Base-by-base conservation (phyloP, 768 basidiomycete genomes). In the Cystobasidiopsis lactophilus region DNA sequence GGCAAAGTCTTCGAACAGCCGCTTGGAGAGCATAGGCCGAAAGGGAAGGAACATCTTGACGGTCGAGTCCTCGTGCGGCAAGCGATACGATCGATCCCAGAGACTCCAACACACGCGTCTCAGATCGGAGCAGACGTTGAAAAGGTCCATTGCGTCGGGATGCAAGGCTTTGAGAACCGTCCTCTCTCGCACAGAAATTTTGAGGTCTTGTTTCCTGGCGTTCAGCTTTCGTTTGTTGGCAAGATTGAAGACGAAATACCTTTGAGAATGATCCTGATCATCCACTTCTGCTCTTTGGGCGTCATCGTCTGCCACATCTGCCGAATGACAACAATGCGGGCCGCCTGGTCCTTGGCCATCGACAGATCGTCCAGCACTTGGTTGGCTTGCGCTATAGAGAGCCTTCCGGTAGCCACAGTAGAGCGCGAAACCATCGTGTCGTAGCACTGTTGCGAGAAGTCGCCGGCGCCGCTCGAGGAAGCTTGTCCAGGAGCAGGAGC, bases 41-140 rank as follows among this genome's bases (percentile, higher is more conserved):
- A 98, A 95, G 0, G 83, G 76, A 39, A 77, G 73, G 66, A 85
- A 86, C 1, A 91, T 67, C 57, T 80, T 79, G 19, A 93, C 75
- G 11, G 72, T 70, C 70, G 86, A 86, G 62, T 89, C 84, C 82
- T 68, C 61, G 40, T 64, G 63, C 23, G 64, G 58, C 26, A 68
- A 53, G 39, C 83, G 72, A 44, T 73, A 72, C 2, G 73, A 69
- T 0, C 80, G 78, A 64, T 93, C 78, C 71, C 79, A 80, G 1
- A 98, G 70, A 50, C 80, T 79, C 79, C 81, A 95, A 30, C 78
- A 79, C 2, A 98, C 84, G 53, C 83, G 82, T 70, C 89, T 89
- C 43, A 96, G 71, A 66, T 96, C 89, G 0, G 89, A 95, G 64
- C 86, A 95, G 0, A 86, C 88, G 64, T 95, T 95, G 70, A 84